These are phyloP conservation scores for Vitis cinerea DNA, from an alignment of 164 flowering plant species.

Conservation along the genomic window DNA sequence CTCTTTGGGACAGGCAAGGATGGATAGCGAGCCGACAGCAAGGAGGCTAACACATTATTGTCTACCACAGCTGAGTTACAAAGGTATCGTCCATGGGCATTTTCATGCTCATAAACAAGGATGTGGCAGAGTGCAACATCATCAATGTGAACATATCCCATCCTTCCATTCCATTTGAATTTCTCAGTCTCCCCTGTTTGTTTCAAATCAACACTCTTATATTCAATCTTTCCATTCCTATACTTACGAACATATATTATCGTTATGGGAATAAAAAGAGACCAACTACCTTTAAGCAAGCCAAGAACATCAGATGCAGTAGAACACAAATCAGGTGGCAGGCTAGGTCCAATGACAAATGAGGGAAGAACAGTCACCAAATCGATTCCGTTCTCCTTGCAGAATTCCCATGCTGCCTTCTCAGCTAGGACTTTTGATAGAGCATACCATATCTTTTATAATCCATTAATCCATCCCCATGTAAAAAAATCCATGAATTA, in stretches of 20 bases:
- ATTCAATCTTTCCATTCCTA: too few species aligned
- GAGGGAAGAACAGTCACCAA: slow-evolving; percentile 78
- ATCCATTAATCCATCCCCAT: neutral
- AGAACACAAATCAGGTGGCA: slow-evolving; percentile 57
- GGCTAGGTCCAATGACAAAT: slow-evolving; percentile 75
- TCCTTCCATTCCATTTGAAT: slow-evolving; percentile 75
- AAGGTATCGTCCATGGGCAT: slow-evolving; percentile 68
- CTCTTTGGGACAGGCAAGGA: too few species aligned
- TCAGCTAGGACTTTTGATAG: slow-evolving; percentile 81
- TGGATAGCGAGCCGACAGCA: too few species aligned
- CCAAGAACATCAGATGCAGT: slow-evolving; percentile 83
- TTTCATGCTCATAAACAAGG: slow-evolving; percentile 59
- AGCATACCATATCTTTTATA: slow-evolving; percentile 72
- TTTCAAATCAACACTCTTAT: neutral
- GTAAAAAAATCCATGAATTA: neutral
- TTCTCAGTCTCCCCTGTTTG: slow-evolving; percentile 61
- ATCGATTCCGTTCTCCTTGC: slow-evolving; percentile 59
- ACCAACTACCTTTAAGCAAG: slow-evolving; percentile 61
- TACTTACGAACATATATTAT: neutral
- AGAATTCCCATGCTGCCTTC: slow-evolving; percentile 84
- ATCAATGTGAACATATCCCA: slow-evolving; percentile 94
- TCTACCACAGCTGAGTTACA: slow-evolving; percentile 45
- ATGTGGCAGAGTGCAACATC: slow-evolving; percentile 84
- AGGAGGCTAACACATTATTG: too few species aligned
- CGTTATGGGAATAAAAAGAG: neutral